Conservation (phyloP, 495 filamentous ascomycete genomes). For the Staphylotrichum tortipilum region DNA sequence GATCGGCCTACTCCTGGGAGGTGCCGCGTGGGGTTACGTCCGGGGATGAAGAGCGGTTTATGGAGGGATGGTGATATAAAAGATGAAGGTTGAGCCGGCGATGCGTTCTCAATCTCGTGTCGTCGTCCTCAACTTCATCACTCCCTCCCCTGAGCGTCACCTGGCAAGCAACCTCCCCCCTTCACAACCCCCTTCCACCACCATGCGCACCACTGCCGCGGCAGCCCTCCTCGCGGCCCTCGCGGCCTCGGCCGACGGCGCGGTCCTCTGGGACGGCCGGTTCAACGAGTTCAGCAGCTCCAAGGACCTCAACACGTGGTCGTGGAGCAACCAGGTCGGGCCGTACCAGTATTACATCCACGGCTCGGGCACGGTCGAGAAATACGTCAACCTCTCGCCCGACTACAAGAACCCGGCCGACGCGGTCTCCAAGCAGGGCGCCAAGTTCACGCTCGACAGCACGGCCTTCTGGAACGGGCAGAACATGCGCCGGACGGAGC, state of each 20-base stretch:
- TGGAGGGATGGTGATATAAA: too few relatives aligned
- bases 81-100: too few relatives aligned
- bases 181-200: too few relatives aligned
- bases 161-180: too few relatives aligned
- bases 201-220: too few relatives aligned
- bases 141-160: neutral
- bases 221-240: constrained; percentile 6
- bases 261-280: constrained; percentile 53
- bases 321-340: constrained; percentile 55
- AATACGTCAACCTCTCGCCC: constrained; percentile 49
- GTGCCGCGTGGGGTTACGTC: too few relatives aligned
- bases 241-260: constrained; percentile 17
- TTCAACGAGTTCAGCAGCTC: constrained; percentile 48
- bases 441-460: constrained; percentile 58
- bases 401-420: constrained; percentile 61
- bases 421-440: constrained; percentile 50
- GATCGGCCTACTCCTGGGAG: too few relatives aligned
- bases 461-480: constrained; percentile 54
- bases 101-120: too few relatives aligned
- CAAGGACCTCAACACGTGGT: constrained; percentile 50
- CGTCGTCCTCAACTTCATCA: too few relatives aligned
- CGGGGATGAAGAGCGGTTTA: too few relatives aligned
- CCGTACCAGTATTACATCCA: constrained; percentile 72
- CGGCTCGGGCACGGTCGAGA: constrained; percentile 43
- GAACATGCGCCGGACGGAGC: constrained; percentile 47